Base-by-base conservation (phyloP, 805 yeast species). In the Schwanniomyces polymorphus region DNA sequence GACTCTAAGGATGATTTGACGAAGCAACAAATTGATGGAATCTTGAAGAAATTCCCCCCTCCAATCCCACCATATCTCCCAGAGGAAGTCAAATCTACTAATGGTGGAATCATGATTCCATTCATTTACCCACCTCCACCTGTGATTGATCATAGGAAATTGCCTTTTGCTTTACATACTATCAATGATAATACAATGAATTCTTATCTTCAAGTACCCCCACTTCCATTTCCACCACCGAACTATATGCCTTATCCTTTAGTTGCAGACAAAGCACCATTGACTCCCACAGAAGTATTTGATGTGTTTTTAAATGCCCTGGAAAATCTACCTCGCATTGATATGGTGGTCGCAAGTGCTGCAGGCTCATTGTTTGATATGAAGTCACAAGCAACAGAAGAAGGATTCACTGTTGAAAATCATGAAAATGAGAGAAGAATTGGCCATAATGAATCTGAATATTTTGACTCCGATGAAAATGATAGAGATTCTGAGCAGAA, bases 301-400 rank as follows among this genome's bases (percentile, higher is more conserved):
- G 51, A 53, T 3, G 57, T 62, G 23, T 66, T 72, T 45, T 48
- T 72, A 17, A 68, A 64, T 14, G 78, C 77, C 3, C 63, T 60
- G 53, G 59, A 63, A 33, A 45, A 60, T 21, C 55, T 72, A 21
- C 77, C 77, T 2, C 53, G 76, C 35, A 63, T 65, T 11, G 76
- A 73, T 45, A 73, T 73, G 78, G 75, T 72, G 12, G 61, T 71
- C 6, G 78, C 78, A 12, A 69, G 75, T 51, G 78, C 78, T 7
- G 77, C 78, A 0, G 77, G 76, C 7, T 66, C 76, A 25, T 61
- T 73, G 33, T 61, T 55, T 48, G 78, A 73, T 37, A 55, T 73
- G 46, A 61, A 56, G 38, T 37, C 50, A 5, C 73, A 67, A 43
- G 75, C 77, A 0, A 42, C 39, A 5, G 53, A 60, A 16, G 75